These are phyloP conservation scores for Sicyos edulis DNA, from an alignment of 306 rosid genomes.

Conservation along the genomic window DNA sequence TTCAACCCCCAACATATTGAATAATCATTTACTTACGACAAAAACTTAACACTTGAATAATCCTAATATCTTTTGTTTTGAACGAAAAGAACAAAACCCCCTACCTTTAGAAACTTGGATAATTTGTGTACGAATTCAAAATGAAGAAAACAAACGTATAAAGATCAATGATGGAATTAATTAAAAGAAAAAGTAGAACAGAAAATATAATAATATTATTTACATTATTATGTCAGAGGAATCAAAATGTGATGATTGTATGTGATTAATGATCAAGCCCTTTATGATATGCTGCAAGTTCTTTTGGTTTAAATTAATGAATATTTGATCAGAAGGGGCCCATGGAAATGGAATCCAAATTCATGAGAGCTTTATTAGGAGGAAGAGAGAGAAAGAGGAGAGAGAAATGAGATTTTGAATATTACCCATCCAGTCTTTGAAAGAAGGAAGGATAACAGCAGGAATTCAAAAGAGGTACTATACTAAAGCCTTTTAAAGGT, in stretches of 20 bases:
- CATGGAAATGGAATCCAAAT: conserved; percentile 11
- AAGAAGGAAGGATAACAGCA: conserved; percentile 54
- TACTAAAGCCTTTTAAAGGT: conserved; percentile 39
- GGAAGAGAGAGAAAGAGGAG: conserved; percentile 6
- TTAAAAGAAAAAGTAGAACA: neutral
- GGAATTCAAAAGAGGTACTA: conserved; percentile 62
- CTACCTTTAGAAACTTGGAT: neutral
- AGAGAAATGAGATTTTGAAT: neutral
- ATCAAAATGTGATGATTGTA: conserved; percentile 22
- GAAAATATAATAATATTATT: neutral
- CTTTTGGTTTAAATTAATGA: conserved; percentile 16
- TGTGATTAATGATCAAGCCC: conserved; percentile 7
- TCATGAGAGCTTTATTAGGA: conserved; percentile 1
- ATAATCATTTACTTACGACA: neutral
- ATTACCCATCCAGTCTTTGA: conserved; percentile 57
- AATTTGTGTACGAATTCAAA: neutral
- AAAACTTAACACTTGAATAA: neutral
- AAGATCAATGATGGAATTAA: conserved; percentile 12
- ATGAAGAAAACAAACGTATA: conserved; percentile 10
- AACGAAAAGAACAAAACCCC: neutral
- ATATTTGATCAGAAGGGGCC: conserved; percentile 19
- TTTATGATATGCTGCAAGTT: conserved; percentile 18
- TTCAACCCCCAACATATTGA: neutral
- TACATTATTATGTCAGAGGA: conserved; percentile 22
- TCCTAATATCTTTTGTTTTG: neutral